Evolutionary conservation across 345 rosid species (phyloP).

Genomic region (Syzygium oleosum): DNA sequence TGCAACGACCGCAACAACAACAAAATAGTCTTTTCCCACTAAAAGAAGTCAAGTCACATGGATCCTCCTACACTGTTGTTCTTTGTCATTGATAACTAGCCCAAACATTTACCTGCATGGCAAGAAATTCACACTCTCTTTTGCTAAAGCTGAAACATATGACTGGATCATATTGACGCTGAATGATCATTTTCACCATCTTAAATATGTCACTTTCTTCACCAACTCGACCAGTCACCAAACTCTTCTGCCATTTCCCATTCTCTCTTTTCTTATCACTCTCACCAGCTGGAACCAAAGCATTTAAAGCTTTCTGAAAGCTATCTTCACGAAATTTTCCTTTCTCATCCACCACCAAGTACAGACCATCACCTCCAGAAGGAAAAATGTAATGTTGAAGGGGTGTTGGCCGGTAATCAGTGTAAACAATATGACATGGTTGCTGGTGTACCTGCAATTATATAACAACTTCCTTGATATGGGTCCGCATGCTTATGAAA

Average conservation of each 20-base stretch:
- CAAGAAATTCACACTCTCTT: constrained; percentile 96
- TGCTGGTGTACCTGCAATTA: constrained; percentile 77
- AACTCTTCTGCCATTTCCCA: constrained; percentile 70
- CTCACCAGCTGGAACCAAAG: constrained; percentile 67
- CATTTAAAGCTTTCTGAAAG: constrained; percentile 90
- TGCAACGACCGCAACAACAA: neutral
- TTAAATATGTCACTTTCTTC: constrained; percentile 97
- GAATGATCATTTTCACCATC: constrained; percentile 96
- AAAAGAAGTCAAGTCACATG: neutral
- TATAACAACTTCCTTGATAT: neutral
- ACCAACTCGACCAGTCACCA: constrained; percentile 62
- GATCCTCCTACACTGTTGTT: neutral
- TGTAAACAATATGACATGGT: constrained; percentile 97
- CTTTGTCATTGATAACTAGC: neutral
- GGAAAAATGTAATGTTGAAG: constrained; percentile 96
- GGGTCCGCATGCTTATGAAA: neutral
- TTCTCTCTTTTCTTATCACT: constrained; percentile 64
- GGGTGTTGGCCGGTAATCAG: constrained; percentile 98
- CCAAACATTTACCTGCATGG: constrained; percentile 72
- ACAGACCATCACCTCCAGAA: constrained; percentile 87
- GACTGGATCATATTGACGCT: constrained; percentile 94
- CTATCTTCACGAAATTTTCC: constrained; percentile 88
- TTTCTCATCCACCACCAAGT: constrained; percentile 90
- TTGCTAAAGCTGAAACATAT: constrained; percentile 97
- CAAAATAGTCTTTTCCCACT: neutral